Base-by-base conservation (phyloP, 345 rosid species). In the Eucalyptus viminalis region DNA sequence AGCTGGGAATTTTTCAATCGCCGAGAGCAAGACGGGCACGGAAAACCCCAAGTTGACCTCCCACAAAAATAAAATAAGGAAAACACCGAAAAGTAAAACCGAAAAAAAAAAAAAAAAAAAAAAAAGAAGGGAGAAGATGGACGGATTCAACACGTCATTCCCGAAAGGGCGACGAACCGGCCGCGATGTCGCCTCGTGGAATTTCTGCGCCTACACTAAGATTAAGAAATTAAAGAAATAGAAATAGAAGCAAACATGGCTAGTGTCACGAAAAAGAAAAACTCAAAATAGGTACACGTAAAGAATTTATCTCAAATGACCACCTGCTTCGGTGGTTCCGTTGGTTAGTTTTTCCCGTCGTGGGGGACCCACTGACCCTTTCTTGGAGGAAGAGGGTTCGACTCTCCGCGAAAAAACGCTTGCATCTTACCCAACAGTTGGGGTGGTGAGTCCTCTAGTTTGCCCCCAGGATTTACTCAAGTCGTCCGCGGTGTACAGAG, bases 91-190 rank as follows among this genome's bases (percentile, higher is more conserved):
- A 65, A 14, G 21, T 4, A 69, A 34, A 69, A 34, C 1, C 10
- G 19, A 5, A 16, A 17, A 31, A 17, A 8, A 0, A 8, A 17
- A 4, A 6, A 3, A 27, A 15, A 14, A 4, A 0, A 31, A 13
- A 14, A 0, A n/a, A n/a, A n/a, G n/a, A n/a, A n/a, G n/a, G 34
- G 17, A 9, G 7, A 16, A 34, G 44, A 17, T 17, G 80, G 13
- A 17, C 24, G 21, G 6, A 69, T 67, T 43, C 43, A n/a, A 65
- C 80, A 8, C 43, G 80, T 69, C 3, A 69, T 67, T 67, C 40
- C 6, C 43, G 40, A 34, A 5, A 17, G 47, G 47, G 7, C 3
- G 25, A 37, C 27, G 29, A 24, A 11, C 47, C 47, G 29, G 83
- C 15, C 8, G 15, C 83, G 15, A 21, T 40, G 45, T 37, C 27